Evolutionary conservation across 768 basidiomycete genomes (phyloP).

Genomic region (Leccinum longicurvipes): DNA sequence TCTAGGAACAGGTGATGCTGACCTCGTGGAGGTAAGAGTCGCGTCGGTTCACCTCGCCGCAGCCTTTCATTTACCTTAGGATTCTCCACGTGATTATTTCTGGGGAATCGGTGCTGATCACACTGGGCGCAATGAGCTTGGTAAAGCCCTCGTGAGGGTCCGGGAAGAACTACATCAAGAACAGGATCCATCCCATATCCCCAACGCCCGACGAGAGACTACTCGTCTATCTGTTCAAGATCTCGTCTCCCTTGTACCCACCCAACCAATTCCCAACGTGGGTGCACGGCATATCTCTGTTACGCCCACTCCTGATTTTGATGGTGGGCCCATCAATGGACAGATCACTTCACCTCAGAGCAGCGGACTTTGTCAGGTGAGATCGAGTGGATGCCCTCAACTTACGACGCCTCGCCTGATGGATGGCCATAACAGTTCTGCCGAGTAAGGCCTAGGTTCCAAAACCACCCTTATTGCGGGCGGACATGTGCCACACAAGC

Average conservation of each 20-base stretch:
- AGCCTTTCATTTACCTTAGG: slow-evolving; percentile 33
- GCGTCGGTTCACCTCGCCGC: background rate
- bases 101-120: slow-evolving; percentile 73
- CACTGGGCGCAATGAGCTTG: slow-evolving; percentile 69
- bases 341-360: slow-evolving; percentile 8
- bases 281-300: slow-evolving; percentile 7
- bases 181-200: slow-evolving; percentile 25
- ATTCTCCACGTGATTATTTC: slow-evolving; percentile 74
- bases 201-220: slow-evolving; percentile 24
- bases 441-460: slow-evolving; percentile 57
- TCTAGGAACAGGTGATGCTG: slow-evolving; percentile 60
- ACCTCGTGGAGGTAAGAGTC: slow-evolving; percentile 60
- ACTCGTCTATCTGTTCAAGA: slow-evolving; percentile 33
- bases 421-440: slow-evolving; percentile 40
- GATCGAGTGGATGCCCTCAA: background rate
- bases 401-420: slow-evolving; percentile 1
- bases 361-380: slow-evolving; percentile 30
- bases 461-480: slow-evolving; percentile 58
- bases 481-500: slow-evolving; percentile 59
- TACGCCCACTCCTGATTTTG: background rate
- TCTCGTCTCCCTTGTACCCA: slow-evolving; percentile 23
- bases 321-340: background rate
- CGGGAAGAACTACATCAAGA: slow-evolving; percentile 49
- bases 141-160: slow-evolving; percentile 64
- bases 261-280: slow-evolving; percentile 1